Evolutionary conservation across 805 yeast species (phyloP).

Genomic region (Suhomyces kilbournensis): DNA sequence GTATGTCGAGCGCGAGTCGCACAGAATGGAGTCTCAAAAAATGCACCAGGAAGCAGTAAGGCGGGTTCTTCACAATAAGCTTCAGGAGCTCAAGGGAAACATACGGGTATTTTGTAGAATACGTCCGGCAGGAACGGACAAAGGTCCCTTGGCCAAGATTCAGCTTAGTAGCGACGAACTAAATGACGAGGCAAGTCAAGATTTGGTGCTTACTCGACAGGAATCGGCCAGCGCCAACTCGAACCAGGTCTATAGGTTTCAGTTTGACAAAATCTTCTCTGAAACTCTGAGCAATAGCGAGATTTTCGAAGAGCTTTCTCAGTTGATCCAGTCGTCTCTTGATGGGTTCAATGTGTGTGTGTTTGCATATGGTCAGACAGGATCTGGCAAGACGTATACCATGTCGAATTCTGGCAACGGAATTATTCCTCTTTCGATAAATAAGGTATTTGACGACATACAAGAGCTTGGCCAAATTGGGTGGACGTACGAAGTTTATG

Average conservation of each 20-base stretch:
- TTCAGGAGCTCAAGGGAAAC: slow-evolving; percentile 89
- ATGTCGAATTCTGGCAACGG: slow-evolving; percentile 76
- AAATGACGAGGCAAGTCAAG: slow-evolving; percentile 35
- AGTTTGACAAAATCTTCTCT: slow-evolving; percentile 77
- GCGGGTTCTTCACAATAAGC: slow-evolving; percentile 62
- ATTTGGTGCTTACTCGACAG: slow-evolving; percentile 26
- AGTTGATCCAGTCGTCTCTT: slow-evolving; percentile 69
- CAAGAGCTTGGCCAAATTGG: slow-evolving; percentile 48
- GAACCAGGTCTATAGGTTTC: slow-evolving; percentile 39
- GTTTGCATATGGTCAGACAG: slow-evolving; percentile 94
- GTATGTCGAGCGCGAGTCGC: slow-evolving; percentile 2
- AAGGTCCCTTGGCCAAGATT: slow-evolving; percentile 10
- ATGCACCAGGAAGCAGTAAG: slow-evolving; percentile 54
- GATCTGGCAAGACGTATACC: slow-evolving; percentile 90
- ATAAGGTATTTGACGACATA: slow-evolving; percentile 63
- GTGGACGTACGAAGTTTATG: slow-evolving; percentile 60
- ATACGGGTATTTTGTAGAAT: slow-evolving; percentile 88
- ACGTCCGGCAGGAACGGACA: slow-evolving; percentile 28
- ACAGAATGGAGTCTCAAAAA: slow-evolving; percentile 28
- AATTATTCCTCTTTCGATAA: slow-evolving; percentile 73
- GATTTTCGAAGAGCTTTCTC: slow-evolving; percentile 82
- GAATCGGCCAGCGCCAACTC: slow-evolving; percentile 6
- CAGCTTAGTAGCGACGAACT: slow-evolving; percentile 23
- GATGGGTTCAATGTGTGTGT: slow-evolving; percentile 93
- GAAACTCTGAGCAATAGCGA: slow-evolving; percentile 51